Conservation (phyloP, 2,329 filamentous ascomycete genomes). For the Microdochium nivale region DNA sequence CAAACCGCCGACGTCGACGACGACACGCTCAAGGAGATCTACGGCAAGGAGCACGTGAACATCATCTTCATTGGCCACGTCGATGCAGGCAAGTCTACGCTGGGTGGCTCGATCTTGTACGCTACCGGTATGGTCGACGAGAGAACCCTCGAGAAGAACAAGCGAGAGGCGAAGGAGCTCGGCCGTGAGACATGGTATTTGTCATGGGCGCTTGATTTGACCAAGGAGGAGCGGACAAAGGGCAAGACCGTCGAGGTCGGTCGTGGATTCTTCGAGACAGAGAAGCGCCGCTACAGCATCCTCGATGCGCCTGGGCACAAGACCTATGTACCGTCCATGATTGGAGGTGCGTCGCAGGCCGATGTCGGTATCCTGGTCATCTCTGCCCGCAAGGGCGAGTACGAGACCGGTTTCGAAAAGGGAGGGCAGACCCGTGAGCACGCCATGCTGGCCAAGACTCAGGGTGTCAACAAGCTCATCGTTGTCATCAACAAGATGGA, state of each 20-base stretch:
- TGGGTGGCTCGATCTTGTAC: constrained; percentile 89
- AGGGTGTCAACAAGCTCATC: constrained; percentile 93
- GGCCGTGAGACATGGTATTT: constrained; percentile 98
- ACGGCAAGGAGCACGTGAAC: constrained; percentile 88
- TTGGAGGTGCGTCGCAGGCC: constrained; percentile 86
- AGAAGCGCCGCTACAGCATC: constrained; percentile 93
- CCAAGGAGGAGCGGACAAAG: constrained; percentile 91
- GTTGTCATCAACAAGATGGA: constrained; percentile 99
- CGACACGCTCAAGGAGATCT: constrained; percentile 82
- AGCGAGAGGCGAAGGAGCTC: constrained; percentile 89
- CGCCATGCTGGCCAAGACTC: constrained; percentile 94
- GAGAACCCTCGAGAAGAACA: constrained; percentile 96
- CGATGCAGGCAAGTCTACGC: constrained; percentile 93
- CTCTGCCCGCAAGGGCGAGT: constrained; percentile 93
- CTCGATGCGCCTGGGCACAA: constrained; percentile 96
- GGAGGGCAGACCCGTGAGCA: constrained; percentile 97
- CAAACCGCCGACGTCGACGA: constrained; percentile 66
- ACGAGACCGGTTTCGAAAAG: constrained; percentile 95
- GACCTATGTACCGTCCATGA: constrained; percentile 97
- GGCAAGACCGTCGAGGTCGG: constrained; percentile 98
- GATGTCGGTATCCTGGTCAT: constrained; percentile 95
- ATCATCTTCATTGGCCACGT: constrained; percentile 98
- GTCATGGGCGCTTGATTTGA: constrained; percentile 96
- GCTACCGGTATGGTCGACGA: constrained; percentile 99
- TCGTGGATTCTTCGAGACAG: constrained; percentile 91